Conservation (phyloP, 225 moss, liverwort and hornwort genomes). For the Marchantia polymorpha region DNA sequence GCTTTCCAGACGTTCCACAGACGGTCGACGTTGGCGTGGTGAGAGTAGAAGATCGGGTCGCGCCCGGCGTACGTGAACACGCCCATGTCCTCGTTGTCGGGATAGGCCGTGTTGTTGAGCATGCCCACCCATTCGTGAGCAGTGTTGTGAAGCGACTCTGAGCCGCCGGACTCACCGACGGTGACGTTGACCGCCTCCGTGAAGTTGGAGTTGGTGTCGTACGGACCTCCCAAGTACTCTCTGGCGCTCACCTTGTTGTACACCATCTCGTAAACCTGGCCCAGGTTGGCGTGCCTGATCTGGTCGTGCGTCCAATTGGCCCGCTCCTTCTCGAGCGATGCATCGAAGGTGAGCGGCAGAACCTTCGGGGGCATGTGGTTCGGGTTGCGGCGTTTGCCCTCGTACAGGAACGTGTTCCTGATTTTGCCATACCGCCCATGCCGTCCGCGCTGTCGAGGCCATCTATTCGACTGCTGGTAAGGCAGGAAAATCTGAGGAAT, state of each 20-base stretch:
- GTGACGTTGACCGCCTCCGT: background rate
- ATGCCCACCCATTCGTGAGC: slow-evolving; percentile 46
- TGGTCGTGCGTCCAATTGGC: slow-evolving; percentile 19
- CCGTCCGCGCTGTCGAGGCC: no score
- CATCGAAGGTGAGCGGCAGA: slow-evolving; percentile 31
- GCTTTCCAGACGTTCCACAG: slow-evolving; percentile 16
- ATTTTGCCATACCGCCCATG: no score
- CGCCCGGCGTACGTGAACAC: background rate
- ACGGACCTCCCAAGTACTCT: slow-evolving; percentile 33
- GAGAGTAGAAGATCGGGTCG: slow-evolving; percentile 22
- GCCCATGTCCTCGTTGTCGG: slow-evolving; percentile 33
- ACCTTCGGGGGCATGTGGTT: slow-evolving; percentile 31
- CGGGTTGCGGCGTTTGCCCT: background rate
- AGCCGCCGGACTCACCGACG: background rate
- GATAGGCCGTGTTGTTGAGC: slow-evolving; percentile 21
- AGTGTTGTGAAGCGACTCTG: background rate
- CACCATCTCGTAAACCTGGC: slow-evolving; percentile 29
- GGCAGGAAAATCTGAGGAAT: slow-evolving; percentile 3
- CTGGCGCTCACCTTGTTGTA: slow-evolving; percentile 35
- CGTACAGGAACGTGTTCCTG: slow-evolving; percentile 24
- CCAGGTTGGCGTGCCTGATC: slow-evolving; percentile 27
- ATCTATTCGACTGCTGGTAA: slow-evolving; percentile 25
- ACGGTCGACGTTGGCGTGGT: slow-evolving; percentile 28
- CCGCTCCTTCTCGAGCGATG: background rate
- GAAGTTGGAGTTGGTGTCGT: slow-evolving; percentile 1